These are phyloP conservation scores for Graphilbum fragrans DNA, from an alignment of 2,329 filamentous ascomycete genomes.

Conservation along the genomic window DNA sequence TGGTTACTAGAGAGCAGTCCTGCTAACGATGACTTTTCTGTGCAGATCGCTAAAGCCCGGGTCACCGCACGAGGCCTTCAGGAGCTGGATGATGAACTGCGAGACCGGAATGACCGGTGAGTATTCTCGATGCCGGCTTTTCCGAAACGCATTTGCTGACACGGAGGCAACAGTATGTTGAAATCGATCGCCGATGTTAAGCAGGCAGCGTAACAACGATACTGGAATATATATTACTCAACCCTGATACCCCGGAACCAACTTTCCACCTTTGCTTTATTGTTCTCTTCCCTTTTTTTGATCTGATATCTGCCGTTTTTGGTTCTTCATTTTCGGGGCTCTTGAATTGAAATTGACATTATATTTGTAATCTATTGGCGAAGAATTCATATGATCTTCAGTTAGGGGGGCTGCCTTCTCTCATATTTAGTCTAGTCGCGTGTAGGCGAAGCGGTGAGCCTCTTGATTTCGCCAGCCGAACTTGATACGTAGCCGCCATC, in stretches of 20 bases:
- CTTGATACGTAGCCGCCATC: no score
- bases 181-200: slow-evolving; percentile 2
- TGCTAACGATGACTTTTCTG: background rate
- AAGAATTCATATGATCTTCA: no score
- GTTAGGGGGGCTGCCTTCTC: no score
- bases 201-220: background rate
- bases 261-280: background rate
- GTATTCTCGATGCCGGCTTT: background rate
- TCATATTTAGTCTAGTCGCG: no score
- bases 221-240: background rate
- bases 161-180: slow-evolving; percentile 1
- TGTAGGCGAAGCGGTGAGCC: no score
- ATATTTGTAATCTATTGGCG: no score
- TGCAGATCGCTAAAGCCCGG: slow-evolving; percentile 19
- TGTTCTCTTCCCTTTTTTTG: background rate
- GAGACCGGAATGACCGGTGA: slow-evolving; percentile 14
- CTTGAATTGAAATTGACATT: no score
- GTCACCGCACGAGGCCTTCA: slow-evolving; percentile 15
- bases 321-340: no score
- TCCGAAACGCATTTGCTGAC: background rate
- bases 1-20: no score
- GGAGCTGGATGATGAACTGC: slow-evolving; percentile 17
- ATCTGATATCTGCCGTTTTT: background rate
- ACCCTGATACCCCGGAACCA: background rate
- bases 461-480: no score